These are phyloP conservation scores for Neurospora africana DNA, from an alignment of 495 filamentous ascomycete genomes.

Conservation along the genomic window DNA sequence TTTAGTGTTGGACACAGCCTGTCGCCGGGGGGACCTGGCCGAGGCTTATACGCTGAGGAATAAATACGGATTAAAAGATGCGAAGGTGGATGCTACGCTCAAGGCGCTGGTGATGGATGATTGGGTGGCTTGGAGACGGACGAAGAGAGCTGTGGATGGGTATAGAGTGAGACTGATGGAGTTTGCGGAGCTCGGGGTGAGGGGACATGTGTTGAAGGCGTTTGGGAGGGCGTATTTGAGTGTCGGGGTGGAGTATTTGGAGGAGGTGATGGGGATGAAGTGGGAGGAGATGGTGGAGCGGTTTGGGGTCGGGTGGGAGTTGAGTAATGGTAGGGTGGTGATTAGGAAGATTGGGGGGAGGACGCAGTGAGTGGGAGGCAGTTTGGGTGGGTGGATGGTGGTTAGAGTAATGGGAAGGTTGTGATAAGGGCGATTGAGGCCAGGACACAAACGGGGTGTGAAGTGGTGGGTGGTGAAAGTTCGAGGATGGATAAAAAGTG, in stretches of 20 bases:
- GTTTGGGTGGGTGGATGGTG: neutral
- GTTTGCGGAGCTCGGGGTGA: conserved; percentile 60
- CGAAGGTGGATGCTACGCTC: conserved; percentile 56
- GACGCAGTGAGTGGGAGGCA: conserved; percentile 7
- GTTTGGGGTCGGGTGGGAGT: conserved; percentile 71
- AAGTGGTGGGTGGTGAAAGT: neutral
- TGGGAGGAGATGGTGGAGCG: conserved; percentile 60
- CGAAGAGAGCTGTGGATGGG: conserved; percentile 62
- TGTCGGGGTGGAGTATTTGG: conserved; percentile 54
- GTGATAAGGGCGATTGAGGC: neutral
- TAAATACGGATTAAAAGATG: conserved; percentile 38
- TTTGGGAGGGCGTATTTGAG: conserved; percentile 72
- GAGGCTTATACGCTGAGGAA: conserved; percentile 57
- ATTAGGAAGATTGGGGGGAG: conserved; percentile 47
- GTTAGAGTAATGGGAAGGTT: neutral
- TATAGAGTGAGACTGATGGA: conserved; percentile 69
- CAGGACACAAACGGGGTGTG: neutral
- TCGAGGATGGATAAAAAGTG: neutral
- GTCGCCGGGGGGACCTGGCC: conserved; percentile 64
- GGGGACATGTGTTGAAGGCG: conserved; percentile 67
- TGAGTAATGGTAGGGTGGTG: conserved; percentile 50
- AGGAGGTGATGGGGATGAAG: conserved; percentile 43
- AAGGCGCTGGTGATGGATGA: conserved; percentile 66
- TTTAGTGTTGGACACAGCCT: conserved; percentile 78
- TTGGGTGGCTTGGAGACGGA: conserved; percentile 66